phyloP scores from a whole-genome alignment of 345 rosid genomes.

The Zanthoxylum bungeanum region DNA sequence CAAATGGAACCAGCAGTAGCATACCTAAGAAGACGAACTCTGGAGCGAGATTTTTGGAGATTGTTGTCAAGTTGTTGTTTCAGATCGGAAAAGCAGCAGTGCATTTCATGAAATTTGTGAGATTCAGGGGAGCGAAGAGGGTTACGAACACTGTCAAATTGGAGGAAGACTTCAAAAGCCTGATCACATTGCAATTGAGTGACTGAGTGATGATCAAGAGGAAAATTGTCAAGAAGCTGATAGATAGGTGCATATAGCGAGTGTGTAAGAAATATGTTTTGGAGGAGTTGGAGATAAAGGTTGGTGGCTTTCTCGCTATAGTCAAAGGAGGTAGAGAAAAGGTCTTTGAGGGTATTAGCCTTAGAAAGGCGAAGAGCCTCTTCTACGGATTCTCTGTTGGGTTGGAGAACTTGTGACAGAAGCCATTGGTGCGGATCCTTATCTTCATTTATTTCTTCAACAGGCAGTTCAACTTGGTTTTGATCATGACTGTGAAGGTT shows the following conservation, averaged over 20 bases:
- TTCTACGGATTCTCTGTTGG: conserved; percentile 47
- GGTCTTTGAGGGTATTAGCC: conserved; percentile 38
- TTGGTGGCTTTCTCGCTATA: conserved; percentile 53
- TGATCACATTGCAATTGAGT: conserved; percentile 42
- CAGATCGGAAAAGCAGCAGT: conserved; percentile 50
- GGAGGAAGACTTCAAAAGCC: conserved; percentile 47
- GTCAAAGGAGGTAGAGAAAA: conserved; percentile 54
- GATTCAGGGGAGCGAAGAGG: conserved; percentile 59
- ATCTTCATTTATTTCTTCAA: conserved; percentile 9
- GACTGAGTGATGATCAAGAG: conserved; percentile 37
- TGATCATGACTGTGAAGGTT: background rate
- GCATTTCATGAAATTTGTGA: conserved; percentile 45
- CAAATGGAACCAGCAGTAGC: conserved; percentile 52
- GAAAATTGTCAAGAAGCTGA: conserved; percentile 50
- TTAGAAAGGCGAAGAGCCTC: conserved; percentile 47
- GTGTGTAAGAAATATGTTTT: conserved; percentile 42
- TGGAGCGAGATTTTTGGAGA: conserved; percentile 48
- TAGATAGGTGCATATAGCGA: conserved; percentile 46
- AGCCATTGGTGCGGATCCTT: conserved; percentile 26
- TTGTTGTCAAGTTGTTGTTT: conserved; percentile 46
- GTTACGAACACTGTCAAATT: conserved; percentile 48
- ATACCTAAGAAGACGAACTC: conserved; percentile 38
- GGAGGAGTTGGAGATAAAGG: conserved; percentile 55
- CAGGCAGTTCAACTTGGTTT: conserved; percentile 18
- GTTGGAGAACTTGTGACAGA: conserved; percentile 50